Percentiles rank a stretch among this genome's conserved stretches.
Conservation (phyloP, 805 yeast species). For the Jamesozyma spencerorum region DNA sequence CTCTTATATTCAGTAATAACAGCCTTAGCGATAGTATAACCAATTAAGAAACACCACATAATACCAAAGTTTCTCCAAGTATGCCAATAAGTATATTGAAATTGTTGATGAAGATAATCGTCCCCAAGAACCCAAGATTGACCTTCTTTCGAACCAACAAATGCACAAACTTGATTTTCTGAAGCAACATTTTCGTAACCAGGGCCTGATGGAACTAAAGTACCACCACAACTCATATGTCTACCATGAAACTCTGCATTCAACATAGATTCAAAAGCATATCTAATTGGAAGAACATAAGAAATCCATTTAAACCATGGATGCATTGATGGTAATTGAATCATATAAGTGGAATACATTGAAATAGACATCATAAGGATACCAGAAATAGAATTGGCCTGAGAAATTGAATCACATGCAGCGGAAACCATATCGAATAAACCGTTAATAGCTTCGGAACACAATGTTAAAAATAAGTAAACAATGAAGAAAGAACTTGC, state of each 20-base stretch:
- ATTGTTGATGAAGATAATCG: slow-evolving; percentile 41
- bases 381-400: slow-evolving; percentile 53
- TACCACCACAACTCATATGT: slow-evolving; percentile 24
- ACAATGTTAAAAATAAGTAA: slow-evolving; percentile 32
- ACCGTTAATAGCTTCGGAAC: slow-evolving; percentile 25
- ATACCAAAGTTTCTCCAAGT: slow-evolving; percentile 80
- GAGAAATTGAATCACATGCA: slow-evolving; percentile 37
- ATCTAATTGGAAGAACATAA: slow-evolving; percentile 44
- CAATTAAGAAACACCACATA: slow-evolving; percentile 37
- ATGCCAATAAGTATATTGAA: slow-evolving; percentile 45
- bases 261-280: slow-evolving; percentile 48
- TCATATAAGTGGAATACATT: slow-evolving; percentile 52
- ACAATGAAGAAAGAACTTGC: slow-evolving; percentile 49
- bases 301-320: slow-evolving; percentile 62
- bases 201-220: slow-evolving; percentile 48
- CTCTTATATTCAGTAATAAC: slow-evolving; percentile 20
- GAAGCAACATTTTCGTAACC: slow-evolving; percentile 35
- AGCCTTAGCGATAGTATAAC: slow-evolving; percentile 17
- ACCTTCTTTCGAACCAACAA: slow-evolving; percentile 55
- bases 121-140: slow-evolving; percentile 47
- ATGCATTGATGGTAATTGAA: slow-evolving; percentile 50
- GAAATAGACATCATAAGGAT: slow-evolving; percentile 39
- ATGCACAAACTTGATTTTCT: slow-evolving; percentile 43
- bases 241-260: slow-evolving; percentile 21
- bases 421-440: slow-evolving; percentile 48